Conservation (phyloP, 148 eudicot species). For the Silene conica region DNA sequence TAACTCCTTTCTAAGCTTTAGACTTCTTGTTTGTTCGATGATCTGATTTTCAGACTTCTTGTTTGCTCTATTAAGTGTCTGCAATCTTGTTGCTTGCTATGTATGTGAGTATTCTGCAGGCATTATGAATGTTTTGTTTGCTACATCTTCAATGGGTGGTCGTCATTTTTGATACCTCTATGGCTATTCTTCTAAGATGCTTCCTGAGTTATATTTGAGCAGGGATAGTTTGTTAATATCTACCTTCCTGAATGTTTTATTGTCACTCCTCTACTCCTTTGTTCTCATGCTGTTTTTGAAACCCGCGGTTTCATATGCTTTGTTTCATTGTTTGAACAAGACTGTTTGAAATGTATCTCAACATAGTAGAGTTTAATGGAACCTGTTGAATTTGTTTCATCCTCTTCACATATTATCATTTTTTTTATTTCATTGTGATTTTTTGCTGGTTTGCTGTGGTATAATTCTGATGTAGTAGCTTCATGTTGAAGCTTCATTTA, state of each 20-base stretch:
- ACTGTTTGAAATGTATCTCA: no score
- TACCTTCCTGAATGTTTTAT: neutral
- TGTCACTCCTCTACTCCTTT: neutral
- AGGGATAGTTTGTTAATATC: neutral
- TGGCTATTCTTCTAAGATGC: neutral
- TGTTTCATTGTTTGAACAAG: neutral
- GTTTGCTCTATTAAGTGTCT: neutral
- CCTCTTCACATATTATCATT: neutral
- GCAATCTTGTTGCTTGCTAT: neutral
- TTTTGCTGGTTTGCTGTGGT: no score
- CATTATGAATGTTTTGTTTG: neutral
- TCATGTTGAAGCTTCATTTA: no score
- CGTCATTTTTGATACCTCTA: neutral
- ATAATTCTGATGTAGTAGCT: no score
- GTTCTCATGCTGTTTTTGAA: conserved; percentile 4
- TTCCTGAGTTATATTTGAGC: neutral
- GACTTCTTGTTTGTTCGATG: conserved; percentile 7
- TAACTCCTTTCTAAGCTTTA: neutral
- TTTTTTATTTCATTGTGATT: no score
- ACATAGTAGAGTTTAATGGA: no score
- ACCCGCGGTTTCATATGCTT: neutral
- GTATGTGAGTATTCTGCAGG: neutral
- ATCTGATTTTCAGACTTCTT: neutral
- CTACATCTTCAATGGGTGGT: neutral
- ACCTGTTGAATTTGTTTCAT: neutral